Evolutionary conservation across 257 asterid species (phyloP), one percentile per base, ranked within the genome.

Genomic region (Cynanchum wilfordii): DNA sequence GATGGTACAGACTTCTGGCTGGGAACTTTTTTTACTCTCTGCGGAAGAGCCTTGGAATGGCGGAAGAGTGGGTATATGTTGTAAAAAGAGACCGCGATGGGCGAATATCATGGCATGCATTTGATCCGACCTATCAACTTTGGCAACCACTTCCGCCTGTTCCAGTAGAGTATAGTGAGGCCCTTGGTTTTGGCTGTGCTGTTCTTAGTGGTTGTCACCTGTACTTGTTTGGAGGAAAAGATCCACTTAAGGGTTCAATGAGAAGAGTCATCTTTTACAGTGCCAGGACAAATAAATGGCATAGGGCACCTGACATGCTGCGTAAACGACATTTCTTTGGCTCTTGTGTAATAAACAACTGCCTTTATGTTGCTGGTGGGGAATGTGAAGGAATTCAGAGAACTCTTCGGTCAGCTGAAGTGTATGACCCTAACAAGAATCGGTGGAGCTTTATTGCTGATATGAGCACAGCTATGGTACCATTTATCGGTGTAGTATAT

Each of bases 61-160:
- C 84, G 0, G 87, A 84, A 72, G 87, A 84, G 71, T 84, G 87
- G 87, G 86, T 84, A 3, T 84, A 81, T 12, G 87, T 81, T 70
- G 75, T 81, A 8, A 84, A 84, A 75, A 78, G 87, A 67, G 87
- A 84, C 66, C 87, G 86, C 20, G 87, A 84, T 69, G 86, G 87
- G 24, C 80, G 82, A 63, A 84, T 81, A 68, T 84, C 87, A 36
- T 84, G 87, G 87, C 87, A 84, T 64, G 87, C 87, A 25, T 84
- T 84, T 74, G 86, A 84, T 56, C 83, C 88, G 0, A 84, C 79
- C 38, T 84, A 81, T 71, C 88, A 84, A 73, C 75, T 84, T 1
- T 84, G 88, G 86, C 88, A 84, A 49, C 88, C 88, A 33, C 84
- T 84, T 63, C 88, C 88, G 44, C 88, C 88, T 62, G 82, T 84